phyloP scores from a whole-genome alignment of 2,329 filamentous ascomycete genomes.

The Curvularia verruculosa region DNA sequence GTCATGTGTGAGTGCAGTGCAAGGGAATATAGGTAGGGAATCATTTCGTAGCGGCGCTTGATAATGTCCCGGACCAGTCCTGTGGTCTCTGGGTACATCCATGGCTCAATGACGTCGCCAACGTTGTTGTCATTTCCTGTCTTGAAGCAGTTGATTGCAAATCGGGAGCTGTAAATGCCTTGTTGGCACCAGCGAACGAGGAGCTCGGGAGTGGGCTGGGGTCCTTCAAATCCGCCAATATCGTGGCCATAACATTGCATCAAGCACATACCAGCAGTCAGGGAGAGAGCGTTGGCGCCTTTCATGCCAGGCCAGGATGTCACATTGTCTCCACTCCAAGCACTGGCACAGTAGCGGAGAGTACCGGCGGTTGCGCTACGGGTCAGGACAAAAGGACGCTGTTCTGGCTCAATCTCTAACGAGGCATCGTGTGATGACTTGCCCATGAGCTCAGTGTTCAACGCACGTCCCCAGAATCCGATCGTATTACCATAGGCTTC shows the following conservation, averaged over 20 bases:
- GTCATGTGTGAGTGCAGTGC: constrained; percentile 66
- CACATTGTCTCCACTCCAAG: constrained; percentile 77
- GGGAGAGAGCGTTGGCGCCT: constrained; percentile 70
- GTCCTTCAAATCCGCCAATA: constrained; percentile 77
- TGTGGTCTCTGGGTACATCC: constrained; percentile 75
- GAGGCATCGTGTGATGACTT: constrained; percentile 73
- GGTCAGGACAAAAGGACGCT: constrained; percentile 71
- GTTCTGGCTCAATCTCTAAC: constrained; percentile 62
- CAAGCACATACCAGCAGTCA: constrained; percentile 71
- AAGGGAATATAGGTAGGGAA: constrained; percentile 73
- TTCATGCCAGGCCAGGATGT: constrained; percentile 77
- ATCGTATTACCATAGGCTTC: constrained; percentile 56
- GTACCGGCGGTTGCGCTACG: constrained; percentile 74
- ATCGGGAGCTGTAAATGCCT: constrained; percentile 71
- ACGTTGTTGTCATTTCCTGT: constrained; percentile 69
- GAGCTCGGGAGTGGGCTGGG: constrained; percentile 72
- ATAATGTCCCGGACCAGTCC: constrained; percentile 68
- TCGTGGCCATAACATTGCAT: constrained; percentile 75
- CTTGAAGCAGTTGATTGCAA: constrained; percentile 81
- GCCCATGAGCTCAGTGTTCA: constrained; percentile 74
- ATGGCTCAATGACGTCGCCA: constrained; percentile 77
- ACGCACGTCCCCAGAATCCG: constrained; percentile 71
- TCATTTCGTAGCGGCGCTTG: constrained; percentile 71
- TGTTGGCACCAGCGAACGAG: constrained; percentile 76
- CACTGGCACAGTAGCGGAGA: constrained; percentile 71